Conservation (phyloP, 345 rosid genomes). For the Aquilaria yunnanensis region DNA sequence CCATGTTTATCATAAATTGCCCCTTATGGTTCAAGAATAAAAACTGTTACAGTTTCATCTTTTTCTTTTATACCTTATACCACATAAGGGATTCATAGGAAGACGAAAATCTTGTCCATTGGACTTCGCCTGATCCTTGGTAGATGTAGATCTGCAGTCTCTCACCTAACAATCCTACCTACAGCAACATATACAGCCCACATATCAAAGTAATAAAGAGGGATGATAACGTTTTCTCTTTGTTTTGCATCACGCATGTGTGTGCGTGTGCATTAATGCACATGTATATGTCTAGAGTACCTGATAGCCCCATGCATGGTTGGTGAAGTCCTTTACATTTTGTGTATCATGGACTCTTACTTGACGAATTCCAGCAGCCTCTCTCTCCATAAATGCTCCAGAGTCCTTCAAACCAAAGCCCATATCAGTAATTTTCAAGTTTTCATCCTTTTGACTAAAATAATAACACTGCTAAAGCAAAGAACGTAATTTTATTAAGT, state of each 20-base stretch:
- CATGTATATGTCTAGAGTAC: conserved; percentile 27
- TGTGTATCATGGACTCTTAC: conserved; percentile 29
- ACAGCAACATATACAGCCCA: not conserved
- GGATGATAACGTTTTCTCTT: not conserved
- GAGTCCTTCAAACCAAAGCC: conserved; percentile 36
- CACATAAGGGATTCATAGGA: conserved; percentile 45
- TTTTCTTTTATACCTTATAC: conserved; percentile 59
- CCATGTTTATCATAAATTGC: not conserved
- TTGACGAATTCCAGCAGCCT: conserved; percentile 39
- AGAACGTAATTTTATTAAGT: not conserved
- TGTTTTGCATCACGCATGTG: not conserved
- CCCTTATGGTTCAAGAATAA: too few relatives aligned
- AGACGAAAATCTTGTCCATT: conserved; percentile 45
- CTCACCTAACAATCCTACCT: conserved; percentile 81
- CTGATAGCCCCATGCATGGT: conserved; percentile 68
- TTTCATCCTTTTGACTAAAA: too few relatives aligned
- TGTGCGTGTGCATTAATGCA: too few relatives aligned
- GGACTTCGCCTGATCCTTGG: conserved; percentile 31
- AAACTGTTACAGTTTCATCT: not conserved
- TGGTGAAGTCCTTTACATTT: conserved; percentile 23
- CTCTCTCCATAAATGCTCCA: conserved; percentile 65
- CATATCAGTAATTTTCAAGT: too few relatives aligned
- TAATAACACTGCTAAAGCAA: too few relatives aligned
- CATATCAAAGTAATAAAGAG: not conserved
- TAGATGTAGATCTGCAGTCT: conserved; percentile 33